Base-by-base conservation (phyloP, 2,329 filamentous ascomycete genomes). In the Colletotrichum liaoningense region DNA sequence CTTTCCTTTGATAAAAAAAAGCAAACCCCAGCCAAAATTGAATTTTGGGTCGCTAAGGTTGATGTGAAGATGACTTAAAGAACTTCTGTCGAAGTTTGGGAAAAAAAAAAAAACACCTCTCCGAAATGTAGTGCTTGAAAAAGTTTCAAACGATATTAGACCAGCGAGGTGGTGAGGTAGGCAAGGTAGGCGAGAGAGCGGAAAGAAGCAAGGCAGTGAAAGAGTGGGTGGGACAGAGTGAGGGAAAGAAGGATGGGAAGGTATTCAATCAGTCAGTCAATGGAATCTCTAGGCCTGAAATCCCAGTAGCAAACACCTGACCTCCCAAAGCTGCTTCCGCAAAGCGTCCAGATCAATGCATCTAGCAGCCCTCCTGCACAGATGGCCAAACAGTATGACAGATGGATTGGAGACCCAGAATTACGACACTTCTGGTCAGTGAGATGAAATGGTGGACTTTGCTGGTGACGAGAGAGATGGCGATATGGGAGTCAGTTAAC, bases 211-310 rank as follows among this genome's bases (percentile, higher is more conserved):
- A 49, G 7, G 42, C 9, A 22, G 42, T 22, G 42, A 49, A 49
- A 49, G 42, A 49, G 19, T 49, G 42, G 9, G 42, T 49, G 42
- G 19, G 42, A 49, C 11, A 19, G 42, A 22, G 8, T 49, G 19
- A n/a, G 38, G 16, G 14, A 49, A 49, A 22, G 42, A 49, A 49
- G 19, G 42, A 49, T 6, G 8, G 28, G 35, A 59, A 46, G 66
- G 70, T 73, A 67, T 73, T 62, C 71, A 38, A 73, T 73, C 60
- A 58, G 58, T 72, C 42, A 72, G 69, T 73, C 55, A 73, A 49
- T 49, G 42, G 42, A 22, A 49, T 49, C 42, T 49, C 60, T 58
- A 52, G 67, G 46, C 22, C 35, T 66, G 49, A 66, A 62, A 66
- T 62, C 65, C 56, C 60, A 66, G 71, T 54, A 71, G 62, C 62